Evolutionary conservation across 2,329 filamentous ascomycete species (phyloP).

Genomic region (Ophiocordyceps camponoti-saundersi): DNA sequence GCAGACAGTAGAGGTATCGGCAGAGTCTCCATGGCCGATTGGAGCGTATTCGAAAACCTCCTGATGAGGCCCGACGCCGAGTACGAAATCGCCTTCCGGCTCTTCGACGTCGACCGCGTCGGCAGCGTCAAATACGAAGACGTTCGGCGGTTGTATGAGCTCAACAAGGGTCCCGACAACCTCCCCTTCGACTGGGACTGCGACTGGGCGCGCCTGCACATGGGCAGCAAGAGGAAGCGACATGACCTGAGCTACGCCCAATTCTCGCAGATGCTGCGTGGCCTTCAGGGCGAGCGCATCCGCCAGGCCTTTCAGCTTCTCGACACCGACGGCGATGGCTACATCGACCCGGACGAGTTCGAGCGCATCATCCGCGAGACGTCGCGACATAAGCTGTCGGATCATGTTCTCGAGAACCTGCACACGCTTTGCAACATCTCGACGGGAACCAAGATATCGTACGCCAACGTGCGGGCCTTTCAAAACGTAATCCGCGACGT

Average conservation of each 20-base stretch:
- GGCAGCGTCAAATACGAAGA: constrained; percentile 81
- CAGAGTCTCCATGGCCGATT: constrained; percentile 66
- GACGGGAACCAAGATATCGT: constrained; percentile 81
- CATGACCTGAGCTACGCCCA: constrained; percentile 90
- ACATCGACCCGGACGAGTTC: constrained; percentile 90
- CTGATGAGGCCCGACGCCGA: constrained; percentile 89
- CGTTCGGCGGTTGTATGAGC: constrained; percentile 70
- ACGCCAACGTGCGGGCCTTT: constrained; percentile 93
- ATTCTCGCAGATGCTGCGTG: constrained; percentile 95
- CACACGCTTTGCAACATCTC: constrained; percentile 91
- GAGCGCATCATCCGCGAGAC: constrained; percentile 93
- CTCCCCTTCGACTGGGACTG: constrained; percentile 96
- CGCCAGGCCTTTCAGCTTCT: constrained; percentile 87
- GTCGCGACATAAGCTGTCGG: constrained; percentile 87
- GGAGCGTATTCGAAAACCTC: constrained; percentile 86
- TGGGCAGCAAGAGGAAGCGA: constrained; percentile 71
- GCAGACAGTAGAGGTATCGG: constrained; percentile 66
- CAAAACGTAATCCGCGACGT: constrained; percentile 97
- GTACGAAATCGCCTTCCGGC: constrained; percentile 94
- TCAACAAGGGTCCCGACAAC: constrained; percentile 69
- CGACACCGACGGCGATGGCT: constrained; percentile 83
- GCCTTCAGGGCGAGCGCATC: constrained; percentile 88
- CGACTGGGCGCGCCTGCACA: constrained; percentile 90
- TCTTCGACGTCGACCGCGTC: constrained; percentile 76
- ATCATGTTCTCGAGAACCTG: constrained; percentile 83